These are phyloP conservation scores for Exophiala sp. DNA, from an alignment of 2,329 filamentous ascomycete genomes.

Conservation along the genomic window DNA sequence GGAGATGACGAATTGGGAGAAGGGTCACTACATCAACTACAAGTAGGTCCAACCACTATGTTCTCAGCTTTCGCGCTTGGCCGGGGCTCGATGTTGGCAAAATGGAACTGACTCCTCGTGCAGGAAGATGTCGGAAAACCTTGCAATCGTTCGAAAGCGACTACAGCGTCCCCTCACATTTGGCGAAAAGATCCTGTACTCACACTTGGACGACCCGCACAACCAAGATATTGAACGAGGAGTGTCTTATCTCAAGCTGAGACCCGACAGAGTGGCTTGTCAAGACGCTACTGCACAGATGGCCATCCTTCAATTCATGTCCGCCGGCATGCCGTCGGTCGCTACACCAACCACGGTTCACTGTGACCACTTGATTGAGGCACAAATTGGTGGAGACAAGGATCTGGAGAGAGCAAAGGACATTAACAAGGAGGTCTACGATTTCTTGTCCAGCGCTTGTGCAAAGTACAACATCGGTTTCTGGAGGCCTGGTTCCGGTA, in stretches of 20 bases:
- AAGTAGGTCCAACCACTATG: slow-evolving; percentile 40
- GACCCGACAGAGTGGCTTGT: slow-evolving; percentile 95
- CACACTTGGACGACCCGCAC: slow-evolving; percentile 94
- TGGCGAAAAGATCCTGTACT: slow-evolving; percentile 98
- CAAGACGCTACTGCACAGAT: slow-evolving; percentile 99
- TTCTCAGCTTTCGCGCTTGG: background rate
- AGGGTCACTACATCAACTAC: slow-evolving; percentile 97
- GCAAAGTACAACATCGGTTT: slow-evolving; percentile 99
- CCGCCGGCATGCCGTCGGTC: slow-evolving; percentile 89
- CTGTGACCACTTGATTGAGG: slow-evolving; percentile 99
- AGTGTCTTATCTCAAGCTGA: slow-evolving; percentile 89
- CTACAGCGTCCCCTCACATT: slow-evolving; percentile 91
- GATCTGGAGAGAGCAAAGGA: slow-evolving; percentile 84
- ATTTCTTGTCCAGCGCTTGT: slow-evolving; percentile 88
- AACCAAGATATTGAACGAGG: slow-evolving; percentile 95
- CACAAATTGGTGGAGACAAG: slow-evolving; percentile 85
- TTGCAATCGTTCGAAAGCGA: slow-evolving; percentile 78
- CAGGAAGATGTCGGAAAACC: slow-evolving; percentile 98
- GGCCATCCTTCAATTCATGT: slow-evolving; percentile 99
- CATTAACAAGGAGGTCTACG: slow-evolving; percentile 99
- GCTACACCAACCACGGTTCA: slow-evolving; percentile 94
- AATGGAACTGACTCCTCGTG: background rate
- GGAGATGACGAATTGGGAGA: slow-evolving; percentile 94
- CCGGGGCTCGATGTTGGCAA: background rate
- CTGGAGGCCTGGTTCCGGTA: slow-evolving; percentile 97